These are phyloP conservation scores for Gremmenia infestans DNA, from an alignment of 2,329 filamentous ascomycete species.

Conservation along the genomic window DNA sequence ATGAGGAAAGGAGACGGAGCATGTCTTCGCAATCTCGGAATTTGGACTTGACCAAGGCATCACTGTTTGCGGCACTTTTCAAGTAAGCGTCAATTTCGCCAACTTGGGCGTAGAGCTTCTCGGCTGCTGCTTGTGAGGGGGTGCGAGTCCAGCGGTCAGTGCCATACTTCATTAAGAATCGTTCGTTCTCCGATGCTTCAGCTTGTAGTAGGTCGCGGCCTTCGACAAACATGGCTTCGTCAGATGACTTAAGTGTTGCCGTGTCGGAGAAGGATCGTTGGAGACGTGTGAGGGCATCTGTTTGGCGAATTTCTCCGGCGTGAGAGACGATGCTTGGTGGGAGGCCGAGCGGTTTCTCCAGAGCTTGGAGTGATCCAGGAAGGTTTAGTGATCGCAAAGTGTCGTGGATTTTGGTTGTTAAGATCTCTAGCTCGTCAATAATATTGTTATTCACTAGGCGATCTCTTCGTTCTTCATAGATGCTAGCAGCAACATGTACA, in stretches of 20 bases:
- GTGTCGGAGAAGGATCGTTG: slow-evolving; percentile 82
- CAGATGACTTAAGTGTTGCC: slow-evolving; percentile 78
- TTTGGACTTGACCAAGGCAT: slow-evolving; percentile 64
- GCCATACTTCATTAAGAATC: slow-evolving; percentile 70
- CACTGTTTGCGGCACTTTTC: slow-evolving; percentile 61
- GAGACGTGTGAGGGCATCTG: slow-evolving; percentile 75
- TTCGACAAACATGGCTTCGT: slow-evolving; percentile 75
- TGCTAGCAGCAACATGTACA: slow-evolving; percentile 89
- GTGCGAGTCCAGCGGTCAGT: slow-evolving; percentile 79
- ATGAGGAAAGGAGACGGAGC: slow-evolving; percentile 70
- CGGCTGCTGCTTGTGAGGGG: slow-evolving; percentile 62
- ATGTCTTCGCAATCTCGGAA: slow-evolving; percentile 70
- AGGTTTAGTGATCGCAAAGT: slow-evolving; percentile 78
- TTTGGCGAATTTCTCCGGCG: slow-evolving; percentile 88
- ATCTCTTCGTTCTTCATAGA: slow-evolving; percentile 89
- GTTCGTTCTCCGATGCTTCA: slow-evolving; percentile 80
- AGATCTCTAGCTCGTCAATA: slow-evolving; percentile 73
- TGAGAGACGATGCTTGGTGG: slow-evolving; percentile 82
- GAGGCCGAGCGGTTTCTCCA: slow-evolving; percentile 89
- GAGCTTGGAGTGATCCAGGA: slow-evolving; percentile 85
- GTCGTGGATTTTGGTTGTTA: slow-evolving; percentile 77
- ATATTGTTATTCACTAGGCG: slow-evolving; percentile 86
- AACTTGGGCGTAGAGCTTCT: slow-evolving; percentile 30
- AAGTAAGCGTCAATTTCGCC: slow-evolving; percentile 85
- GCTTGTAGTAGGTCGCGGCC: slow-evolving; percentile 71